Percentiles rank a stretch among this genome's conserved stretches.
Evolutionary conservation across 805 yeast genomes (phyloP).

Genomic region (Saccharomycopsis babjevae): DNA sequence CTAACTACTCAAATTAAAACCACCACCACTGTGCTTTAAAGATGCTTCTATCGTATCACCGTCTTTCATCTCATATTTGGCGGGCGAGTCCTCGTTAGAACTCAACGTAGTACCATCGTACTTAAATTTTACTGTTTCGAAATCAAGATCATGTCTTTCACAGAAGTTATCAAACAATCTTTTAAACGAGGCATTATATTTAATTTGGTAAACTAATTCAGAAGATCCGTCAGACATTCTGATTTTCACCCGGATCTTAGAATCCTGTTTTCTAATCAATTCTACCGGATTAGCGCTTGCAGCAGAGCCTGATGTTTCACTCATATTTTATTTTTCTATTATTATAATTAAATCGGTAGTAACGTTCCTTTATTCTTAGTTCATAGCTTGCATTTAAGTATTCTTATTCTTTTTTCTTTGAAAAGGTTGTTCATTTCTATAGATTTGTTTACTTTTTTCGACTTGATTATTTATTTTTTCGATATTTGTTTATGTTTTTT

Average conservation of each 20-base stretch:
- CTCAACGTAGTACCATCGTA: constrained; percentile 9
- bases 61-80: constrained; percentile 10
- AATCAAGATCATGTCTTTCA: constrained; percentile 11
- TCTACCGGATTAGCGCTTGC: not conserved
- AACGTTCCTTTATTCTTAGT: not conserved
- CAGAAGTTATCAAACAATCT: constrained; percentile 15
- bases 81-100: constrained; percentile 7
- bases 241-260: constrained; percentile 10
- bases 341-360: not conserved
- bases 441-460: too few species aligned
- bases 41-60: constrained; percentile 13
- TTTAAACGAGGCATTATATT: constrained; percentile 2
- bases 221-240: constrained; percentile 14
- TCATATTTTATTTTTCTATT: not conserved
- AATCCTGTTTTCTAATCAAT: not conserved
- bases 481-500: too few species aligned
- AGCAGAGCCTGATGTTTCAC: constrained; percentile 2
- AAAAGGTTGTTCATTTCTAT: too few species aligned
- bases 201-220: constrained; percentile 14
- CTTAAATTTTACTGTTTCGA: constrained; percentile 6
- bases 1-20: not conserved
- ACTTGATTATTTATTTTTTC: too few species aligned
- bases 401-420: too few species aligned
- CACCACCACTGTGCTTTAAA: constrained; percentile 11
- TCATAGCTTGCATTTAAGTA: too few species aligned